Evolutionary conservation across 1,284 basidiomycete genomes (phyloP).

Genomic region (Pseudozyma sp.): DNA sequence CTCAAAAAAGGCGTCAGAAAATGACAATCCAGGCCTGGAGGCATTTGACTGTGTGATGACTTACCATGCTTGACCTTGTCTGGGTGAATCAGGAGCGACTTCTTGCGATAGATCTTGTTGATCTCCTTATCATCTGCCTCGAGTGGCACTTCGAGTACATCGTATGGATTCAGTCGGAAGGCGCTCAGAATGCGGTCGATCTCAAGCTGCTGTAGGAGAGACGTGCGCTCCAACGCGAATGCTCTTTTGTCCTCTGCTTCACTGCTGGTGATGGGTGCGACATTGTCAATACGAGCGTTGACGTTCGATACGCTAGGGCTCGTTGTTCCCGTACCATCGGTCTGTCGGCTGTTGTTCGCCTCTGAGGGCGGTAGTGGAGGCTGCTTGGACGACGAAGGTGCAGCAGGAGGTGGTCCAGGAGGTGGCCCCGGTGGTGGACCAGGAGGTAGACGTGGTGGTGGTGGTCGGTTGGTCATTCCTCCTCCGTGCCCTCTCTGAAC

Average conservation of each 20-base stretch:
- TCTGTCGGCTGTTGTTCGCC: too few species aligned
- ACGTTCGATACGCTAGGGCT: neutral
- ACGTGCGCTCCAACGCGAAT: conserved; percentile 50
- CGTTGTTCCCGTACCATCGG: too few species aligned
- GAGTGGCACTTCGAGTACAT: conserved; percentile 72
- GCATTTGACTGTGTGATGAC: too few species aligned
- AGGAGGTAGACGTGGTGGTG: conserved; percentile 33
- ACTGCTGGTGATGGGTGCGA: neutral
- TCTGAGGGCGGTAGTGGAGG: neutral
- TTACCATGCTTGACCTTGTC: conserved; percentile 73
- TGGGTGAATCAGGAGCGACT: conserved; percentile 74
- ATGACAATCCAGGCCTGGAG: too few species aligned
- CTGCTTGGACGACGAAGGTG: conserved; percentile 24
- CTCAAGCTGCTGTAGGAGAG: conserved; percentile 69
- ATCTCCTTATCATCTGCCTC: conserved; percentile 72
- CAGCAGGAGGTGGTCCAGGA: conserved; percentile 43
- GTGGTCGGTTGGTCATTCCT: conserved; percentile 32
- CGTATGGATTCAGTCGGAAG: conserved; percentile 75
- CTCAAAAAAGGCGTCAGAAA: too few species aligned
- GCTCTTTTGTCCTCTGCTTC: conserved; percentile 24
- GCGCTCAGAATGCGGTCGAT: conserved; percentile 72
- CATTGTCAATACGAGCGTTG: too few species aligned
- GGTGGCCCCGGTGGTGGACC: conserved; percentile 46
- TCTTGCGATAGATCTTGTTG: conserved; percentile 73
- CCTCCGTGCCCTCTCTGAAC: too few species aligned